These are phyloP conservation scores for Pestalotiopsis sp. DNA, from an alignment of 2,329 filamentous ascomycete genomes.

Conservation along the genomic window DNA sequence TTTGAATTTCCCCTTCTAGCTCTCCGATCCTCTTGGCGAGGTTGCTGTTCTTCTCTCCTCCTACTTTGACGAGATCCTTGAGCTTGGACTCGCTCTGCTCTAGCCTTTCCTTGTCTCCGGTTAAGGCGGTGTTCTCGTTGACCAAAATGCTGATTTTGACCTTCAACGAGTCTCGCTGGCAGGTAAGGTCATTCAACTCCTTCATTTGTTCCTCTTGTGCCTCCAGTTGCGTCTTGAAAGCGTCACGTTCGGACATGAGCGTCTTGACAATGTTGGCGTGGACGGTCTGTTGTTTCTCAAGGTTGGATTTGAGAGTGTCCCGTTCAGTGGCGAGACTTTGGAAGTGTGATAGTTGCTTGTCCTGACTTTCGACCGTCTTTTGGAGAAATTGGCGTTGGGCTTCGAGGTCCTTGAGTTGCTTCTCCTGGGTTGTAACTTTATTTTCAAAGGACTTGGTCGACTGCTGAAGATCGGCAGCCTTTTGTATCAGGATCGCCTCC, in stretches of 20 bases:
- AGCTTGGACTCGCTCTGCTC: conserved; percentile 33
- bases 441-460: conserved; percentile 26
- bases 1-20: conserved; percentile 24
- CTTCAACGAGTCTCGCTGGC: conserved; percentile 27
- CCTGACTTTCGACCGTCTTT: conserved; percentile 21
- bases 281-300: conserved; percentile 26
- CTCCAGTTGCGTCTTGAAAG: conserved; percentile 20
- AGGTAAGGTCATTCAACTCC: conserved; percentile 21
- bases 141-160: conserved; percentile 18
- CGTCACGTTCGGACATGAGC: conserved; percentile 26
- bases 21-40: conserved; percentile 20
- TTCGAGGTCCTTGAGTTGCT: conserved; percentile 28
- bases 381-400: conserved; percentile 27
- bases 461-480: conserved; percentile 27
- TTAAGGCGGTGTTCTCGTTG: conserved; percentile 14
- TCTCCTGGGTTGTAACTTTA: conserved; percentile 26
- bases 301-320: conserved; percentile 21
- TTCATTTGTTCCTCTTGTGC: conserved; percentile 22
- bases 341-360: conserved; percentile 19
- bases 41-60: conserved; percentile 28
- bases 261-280: conserved; percentile 21
- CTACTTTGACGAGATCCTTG: conserved; percentile 26
- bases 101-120: conserved; percentile 26
- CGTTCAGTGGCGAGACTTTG: conserved; percentile 25
- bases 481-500: conserved; percentile 26